A percentile compares a stretch with the other conserved stretches of the same genome.
These are phyloP conservation scores for Mycogone perniciosa DNA, from an alignment of 2,329 filamentous ascomycete genomes.

Conservation along the genomic window DNA sequence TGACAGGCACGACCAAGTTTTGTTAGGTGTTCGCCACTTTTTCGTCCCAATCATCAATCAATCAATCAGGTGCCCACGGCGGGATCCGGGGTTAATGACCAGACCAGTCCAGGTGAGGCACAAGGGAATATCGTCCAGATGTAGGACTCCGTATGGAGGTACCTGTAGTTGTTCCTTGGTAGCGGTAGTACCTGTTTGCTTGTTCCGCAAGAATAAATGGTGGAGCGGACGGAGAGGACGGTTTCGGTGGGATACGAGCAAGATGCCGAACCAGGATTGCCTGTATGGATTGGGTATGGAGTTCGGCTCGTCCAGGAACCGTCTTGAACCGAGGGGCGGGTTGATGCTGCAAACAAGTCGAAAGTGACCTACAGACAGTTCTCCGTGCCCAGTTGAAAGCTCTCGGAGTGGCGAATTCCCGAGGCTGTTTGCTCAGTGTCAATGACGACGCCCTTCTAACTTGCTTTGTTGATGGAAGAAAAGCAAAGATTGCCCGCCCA, in stretches of 20 bases:
- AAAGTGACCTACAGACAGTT: conserved; percentile 1
- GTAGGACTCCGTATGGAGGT: neutral
- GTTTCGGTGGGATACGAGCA: conserved; percentile 8
- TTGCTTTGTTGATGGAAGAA: conserved; percentile 8
- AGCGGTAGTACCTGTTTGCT: too few species aligned
- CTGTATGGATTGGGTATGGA: neutral
- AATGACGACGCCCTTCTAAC: conserved; percentile 4
- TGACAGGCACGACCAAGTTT: conserved; percentile 11
- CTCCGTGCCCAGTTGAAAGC: neutral
- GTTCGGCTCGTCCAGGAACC: neutral
- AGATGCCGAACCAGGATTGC: conserved; percentile 9
- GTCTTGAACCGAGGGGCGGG: conserved; percentile 5
- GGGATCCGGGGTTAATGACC: conserved; percentile 10
- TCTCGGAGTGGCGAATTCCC: conserved; percentile 9
- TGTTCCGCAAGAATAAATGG: too few species aligned
- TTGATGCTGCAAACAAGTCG: conserved; percentile 8
- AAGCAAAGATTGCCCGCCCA: conserved; percentile 4
- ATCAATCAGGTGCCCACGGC: conserved; percentile 13
- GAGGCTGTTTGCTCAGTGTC: conserved; percentile 11
- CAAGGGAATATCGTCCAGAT: conserved; percentile 8
- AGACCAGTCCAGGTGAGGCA: conserved; percentile 6
- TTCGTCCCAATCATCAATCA: conserved; percentile 12
- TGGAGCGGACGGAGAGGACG: neutral
- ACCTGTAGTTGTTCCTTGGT: neutral
- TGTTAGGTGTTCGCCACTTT: conserved; percentile 9